These are phyloP conservation scores for Pseudogymnoascus sp. DNA, from an alignment of 2,329 filamentous ascomycete species.

Conservation along the genomic window DNA sequence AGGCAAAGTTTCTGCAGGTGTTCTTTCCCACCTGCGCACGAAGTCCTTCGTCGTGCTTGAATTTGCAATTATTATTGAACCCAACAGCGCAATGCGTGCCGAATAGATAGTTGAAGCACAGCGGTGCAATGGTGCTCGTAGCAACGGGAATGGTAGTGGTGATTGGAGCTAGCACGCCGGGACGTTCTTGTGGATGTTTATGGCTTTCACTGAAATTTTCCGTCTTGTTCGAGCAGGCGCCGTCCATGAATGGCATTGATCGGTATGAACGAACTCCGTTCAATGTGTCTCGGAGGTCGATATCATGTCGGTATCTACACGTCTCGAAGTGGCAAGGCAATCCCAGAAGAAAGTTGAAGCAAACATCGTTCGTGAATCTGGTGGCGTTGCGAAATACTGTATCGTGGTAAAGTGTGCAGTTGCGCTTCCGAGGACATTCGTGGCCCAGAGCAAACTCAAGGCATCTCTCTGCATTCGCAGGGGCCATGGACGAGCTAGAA, in stretches of 20 bases:
- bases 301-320: background rate
- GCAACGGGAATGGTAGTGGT: background rate
- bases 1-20: background rate
- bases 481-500: background rate
- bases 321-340: background rate
- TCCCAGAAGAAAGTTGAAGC: background rate
- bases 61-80: background rate
- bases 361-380: background rate
- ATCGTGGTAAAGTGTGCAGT: background rate
- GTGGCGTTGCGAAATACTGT: background rate
- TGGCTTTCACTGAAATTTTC: background rate
- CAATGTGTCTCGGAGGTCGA: background rate
- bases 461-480: background rate
- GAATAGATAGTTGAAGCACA: background rate
- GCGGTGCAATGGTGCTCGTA: background rate
- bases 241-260: constrained; percentile 1
- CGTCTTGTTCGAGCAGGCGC: background rate
- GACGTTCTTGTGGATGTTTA: background rate
- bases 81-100: background rate
- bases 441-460: background rate
- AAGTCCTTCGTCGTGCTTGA: background rate
- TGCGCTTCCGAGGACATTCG: background rate
- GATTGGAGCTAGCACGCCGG: background rate
- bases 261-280: background rate
- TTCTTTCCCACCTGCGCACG: background rate